Evolutionary conservation across 495 filamentous ascomycete species (phyloP).

Genomic region (Chaetomium cochliodes): DNA sequence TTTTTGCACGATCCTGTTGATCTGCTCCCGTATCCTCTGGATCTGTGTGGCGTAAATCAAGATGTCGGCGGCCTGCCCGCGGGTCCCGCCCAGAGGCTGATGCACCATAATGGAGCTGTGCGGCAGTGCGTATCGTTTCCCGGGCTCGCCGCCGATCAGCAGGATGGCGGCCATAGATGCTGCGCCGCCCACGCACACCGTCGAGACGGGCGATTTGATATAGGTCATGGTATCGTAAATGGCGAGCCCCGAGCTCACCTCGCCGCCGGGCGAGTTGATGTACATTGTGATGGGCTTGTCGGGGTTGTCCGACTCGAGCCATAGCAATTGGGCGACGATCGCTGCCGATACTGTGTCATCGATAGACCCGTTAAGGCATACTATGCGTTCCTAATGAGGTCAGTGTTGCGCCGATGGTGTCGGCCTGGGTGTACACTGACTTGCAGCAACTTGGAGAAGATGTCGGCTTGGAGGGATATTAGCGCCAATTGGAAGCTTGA

Average conservation of each 20-base stretch:
- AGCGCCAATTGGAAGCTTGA: constrained; percentile 22
- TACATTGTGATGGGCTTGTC: constrained; percentile 93
- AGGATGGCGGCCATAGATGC: constrained; percentile 92
- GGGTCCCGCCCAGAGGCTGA: constrained; percentile 88
- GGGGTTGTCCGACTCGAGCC: constrained; percentile 95
- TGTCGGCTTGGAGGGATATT: constrained; percentile 60
- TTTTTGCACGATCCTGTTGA: constrained; percentile 85
- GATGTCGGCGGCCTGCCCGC: constrained; percentile 88
- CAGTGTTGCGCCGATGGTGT: constrained; percentile 10
- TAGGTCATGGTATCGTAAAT: constrained; percentile 99
- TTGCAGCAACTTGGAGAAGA: constrained; percentile 77
- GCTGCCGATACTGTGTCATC: constrained; percentile 85
- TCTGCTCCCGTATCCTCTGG: constrained; percentile 73
- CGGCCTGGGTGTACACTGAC: constrained; percentile 39
- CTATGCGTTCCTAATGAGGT: constrained; percentile 73
- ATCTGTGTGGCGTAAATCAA: constrained; percentile 98
- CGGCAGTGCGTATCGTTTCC: constrained; percentile 83
- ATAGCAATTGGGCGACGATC: constrained; percentile 92
- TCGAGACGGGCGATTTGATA: constrained; percentile 86
- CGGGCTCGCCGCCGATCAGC: constrained; percentile 79
- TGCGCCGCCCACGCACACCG: constrained; percentile 92
- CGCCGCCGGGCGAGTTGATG: constrained; percentile 94
- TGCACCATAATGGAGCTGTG: constrained; percentile 96
- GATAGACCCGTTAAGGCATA: constrained; percentile 90
- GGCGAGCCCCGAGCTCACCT: constrained; percentile 90